Base-by-base conservation (phyloP, 192 early-diverging fungal species). In the Lunasporangiospora selenospora region DNA sequence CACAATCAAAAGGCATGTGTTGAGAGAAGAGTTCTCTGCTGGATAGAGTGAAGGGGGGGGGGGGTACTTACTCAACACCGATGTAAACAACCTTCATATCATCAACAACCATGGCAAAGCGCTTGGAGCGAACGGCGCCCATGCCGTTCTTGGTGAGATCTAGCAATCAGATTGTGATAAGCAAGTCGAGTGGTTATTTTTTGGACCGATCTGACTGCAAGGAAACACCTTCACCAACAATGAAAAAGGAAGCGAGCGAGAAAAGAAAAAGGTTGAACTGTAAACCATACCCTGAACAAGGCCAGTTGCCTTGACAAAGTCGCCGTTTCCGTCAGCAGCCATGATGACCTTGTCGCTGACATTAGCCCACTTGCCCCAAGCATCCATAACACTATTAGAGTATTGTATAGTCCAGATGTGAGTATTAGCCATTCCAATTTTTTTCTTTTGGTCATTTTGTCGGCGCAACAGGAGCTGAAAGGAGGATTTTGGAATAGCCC, bases 371-470 rank as follows among this genome's bases (percentile, higher is more conserved):
- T 73, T 73, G 53, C 82, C 80, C 83, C 80, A 87, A 1, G 86
- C 86, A 65, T 87, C 79, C 83, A 84, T 77, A n/a, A 88, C 83
- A 31, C 69, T 73, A 42, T n/a, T n/a, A n/a, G n/a, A n/a, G n/a
- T n/a, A n/a, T n/a, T n/a, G n/a, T n/a, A n/a, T n/a, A n/a, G n/a
- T n/a, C n/a, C n/a, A n/a, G n/a, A n/a, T n/a, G n/a, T n/a, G n/a
- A n/a, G n/a, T n/a, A n/a, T n/a, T n/a, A n/a, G n/a, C n/a, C n/a
- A n/a, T n/a, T n/a, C n/a, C n/a, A n/a, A n/a, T n/a, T n/a, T n/a
- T n/a, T n/a, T n/a, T n/a, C n/a, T n/a, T n/a, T n/a, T n/a, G n/a
- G n/a, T n/a, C n/a, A n/a, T n/a, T n/a, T n/a, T n/a, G n/a, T n/a
- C n/a, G n/a, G n/a, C n/a, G n/a, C n/a, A n/a, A n/a, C n/a, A n/a